Base-by-base conservation (phyloP, 768 basidiomycete species). In the Mycena latifolia region DNA sequence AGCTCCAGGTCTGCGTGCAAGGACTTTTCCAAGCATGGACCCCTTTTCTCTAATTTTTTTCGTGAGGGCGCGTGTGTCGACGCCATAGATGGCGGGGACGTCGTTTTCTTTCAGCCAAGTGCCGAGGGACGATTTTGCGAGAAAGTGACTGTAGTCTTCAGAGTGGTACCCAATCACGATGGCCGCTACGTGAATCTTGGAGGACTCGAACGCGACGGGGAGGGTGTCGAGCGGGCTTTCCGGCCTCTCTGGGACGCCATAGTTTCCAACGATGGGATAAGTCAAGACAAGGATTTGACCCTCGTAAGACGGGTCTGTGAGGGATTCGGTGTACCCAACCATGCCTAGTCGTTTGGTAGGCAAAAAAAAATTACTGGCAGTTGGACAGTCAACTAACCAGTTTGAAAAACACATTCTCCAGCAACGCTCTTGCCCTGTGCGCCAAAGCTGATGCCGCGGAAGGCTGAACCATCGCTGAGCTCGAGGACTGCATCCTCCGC, bases 351-450 rank as follows among this genome's bases (percentile, higher is more conserved):
- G 25, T 48, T 29, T 43, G 25, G 60, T 46, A 52, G 61, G 74
- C 64, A 74, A 63, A 70, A 69, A 62, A 55, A 31, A 25, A 43
- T 48, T 25, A 35, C 33, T 41, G 54, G 33, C 48, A 53, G 59
- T 65, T 57, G 55, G 57, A 27, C 61, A 63, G 64, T 55, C 58
- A 46, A 73, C 91, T 77, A 74, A 96, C 98, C 98, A 43, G 98
- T 99, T 83, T 98, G 97, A 82, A 99, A 99, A 75, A 99, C 98
- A 78, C 98, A 99, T 87, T 99, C 98, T 72, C 98, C 98, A 20
- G 97, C 87, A 33, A 97, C 85, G 75, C 94, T 96, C 80, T 95
- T 96, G 50, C 86, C 88, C 72, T 94, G 87, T 5, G 95, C 95
- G 73, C 98, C 98, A 75, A 99, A 99, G 74, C 92, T 95, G 76